A percentile compares a stretch with the other conserved stretches of the same genome.
phyloP scores from a whole-genome alignment of 1,139 yeast species.

The Diutina rugosa region DNA sequence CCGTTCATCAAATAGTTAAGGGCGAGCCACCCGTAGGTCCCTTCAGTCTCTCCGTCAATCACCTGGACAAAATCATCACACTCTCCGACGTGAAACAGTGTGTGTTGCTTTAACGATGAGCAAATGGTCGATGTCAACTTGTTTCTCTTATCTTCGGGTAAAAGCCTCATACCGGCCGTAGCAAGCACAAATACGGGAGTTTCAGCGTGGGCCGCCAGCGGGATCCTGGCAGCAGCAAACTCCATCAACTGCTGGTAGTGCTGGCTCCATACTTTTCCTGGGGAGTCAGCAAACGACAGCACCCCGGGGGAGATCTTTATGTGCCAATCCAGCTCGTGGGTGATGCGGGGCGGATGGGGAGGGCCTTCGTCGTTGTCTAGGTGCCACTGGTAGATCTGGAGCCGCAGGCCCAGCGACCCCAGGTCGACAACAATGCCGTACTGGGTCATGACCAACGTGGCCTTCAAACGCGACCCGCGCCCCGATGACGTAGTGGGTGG shows the following conservation, averaged over 20 bases:
- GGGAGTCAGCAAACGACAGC: slow-evolving; percentile 34
- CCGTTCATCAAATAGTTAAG: slow-evolving; percentile 53
- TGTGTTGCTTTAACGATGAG: slow-evolving; percentile 28
- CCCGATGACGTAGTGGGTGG: not conserved
- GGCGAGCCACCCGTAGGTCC: slow-evolving; percentile 72
- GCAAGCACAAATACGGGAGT: slow-evolving; percentile 68
- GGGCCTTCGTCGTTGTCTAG: slow-evolving; percentile 12
- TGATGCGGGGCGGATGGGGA: slow-evolving; percentile 31
- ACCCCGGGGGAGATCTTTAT: slow-evolving; percentile 58
- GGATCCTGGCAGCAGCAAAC: slow-evolving; percentile 49
- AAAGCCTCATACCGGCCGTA: slow-evolving; percentile 73
- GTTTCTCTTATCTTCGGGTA: slow-evolving; percentile 33
- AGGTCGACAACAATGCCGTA: slow-evolving; percentile 74
- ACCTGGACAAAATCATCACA: slow-evolving; percentile 55
- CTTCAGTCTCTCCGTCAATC: slow-evolving; percentile 74
- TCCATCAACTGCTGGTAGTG: slow-evolving; percentile 45
- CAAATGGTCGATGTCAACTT: slow-evolving; percentile 42
- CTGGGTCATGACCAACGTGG: slow-evolving; percentile 4
- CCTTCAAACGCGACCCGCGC: not conserved
- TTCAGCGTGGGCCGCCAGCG: slow-evolving; percentile 32
- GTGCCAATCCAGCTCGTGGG: slow-evolving; percentile 48
- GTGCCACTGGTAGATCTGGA: slow-evolving; percentile 56
- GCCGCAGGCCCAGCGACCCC: slow-evolving; percentile 72
- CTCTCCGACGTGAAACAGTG: slow-evolving; percentile 34
- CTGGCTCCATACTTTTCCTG: slow-evolving; percentile 40